These are phyloP conservation scores for Urtica urens DNA, from an alignment of 306 rosid species.

Conservation along the genomic window DNA sequence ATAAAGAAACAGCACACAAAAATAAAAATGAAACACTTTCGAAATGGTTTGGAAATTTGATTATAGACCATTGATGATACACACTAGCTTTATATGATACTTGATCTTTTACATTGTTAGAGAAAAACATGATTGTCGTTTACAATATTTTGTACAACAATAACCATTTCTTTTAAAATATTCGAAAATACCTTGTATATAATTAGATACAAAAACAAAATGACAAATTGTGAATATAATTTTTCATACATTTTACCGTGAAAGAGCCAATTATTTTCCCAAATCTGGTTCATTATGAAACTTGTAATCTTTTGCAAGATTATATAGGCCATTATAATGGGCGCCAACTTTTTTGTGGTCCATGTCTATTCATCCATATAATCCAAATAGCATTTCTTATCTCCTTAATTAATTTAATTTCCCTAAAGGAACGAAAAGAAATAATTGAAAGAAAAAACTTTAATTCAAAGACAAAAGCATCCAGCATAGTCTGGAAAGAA, in stretches of 20 bases:
- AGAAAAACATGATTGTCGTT: not conserved
- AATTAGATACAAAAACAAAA: not conserved
- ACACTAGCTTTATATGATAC: no score
- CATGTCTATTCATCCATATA: not conserved
- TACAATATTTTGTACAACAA: not conserved
- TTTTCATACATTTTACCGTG: not conserved
- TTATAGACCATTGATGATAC: no score
- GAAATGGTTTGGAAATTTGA: no score
- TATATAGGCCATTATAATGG: not conserved
- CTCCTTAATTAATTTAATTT: conserved; percentile 6
- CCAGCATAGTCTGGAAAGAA: not conserved
- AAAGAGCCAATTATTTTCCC: not conserved
- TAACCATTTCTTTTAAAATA: no score
- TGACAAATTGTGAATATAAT: not conserved
- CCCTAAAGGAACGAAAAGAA: not conserved
- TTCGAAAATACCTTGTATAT: not conserved
- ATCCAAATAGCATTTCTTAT: not conserved
- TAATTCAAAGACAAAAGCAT: not conserved
- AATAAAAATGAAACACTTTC: no score
- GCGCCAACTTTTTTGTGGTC: conserved; percentile 3
- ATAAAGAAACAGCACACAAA: no score
- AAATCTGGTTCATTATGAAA: conserved; percentile 1
- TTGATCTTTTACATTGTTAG: not conserved
- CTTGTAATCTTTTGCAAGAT: conserved; percentile 1
- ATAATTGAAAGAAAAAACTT: not conserved